phyloP scores from a whole-genome alignment of 1,284 basidiomycete species.

The Cryptococcus wingfieldii region DNA sequence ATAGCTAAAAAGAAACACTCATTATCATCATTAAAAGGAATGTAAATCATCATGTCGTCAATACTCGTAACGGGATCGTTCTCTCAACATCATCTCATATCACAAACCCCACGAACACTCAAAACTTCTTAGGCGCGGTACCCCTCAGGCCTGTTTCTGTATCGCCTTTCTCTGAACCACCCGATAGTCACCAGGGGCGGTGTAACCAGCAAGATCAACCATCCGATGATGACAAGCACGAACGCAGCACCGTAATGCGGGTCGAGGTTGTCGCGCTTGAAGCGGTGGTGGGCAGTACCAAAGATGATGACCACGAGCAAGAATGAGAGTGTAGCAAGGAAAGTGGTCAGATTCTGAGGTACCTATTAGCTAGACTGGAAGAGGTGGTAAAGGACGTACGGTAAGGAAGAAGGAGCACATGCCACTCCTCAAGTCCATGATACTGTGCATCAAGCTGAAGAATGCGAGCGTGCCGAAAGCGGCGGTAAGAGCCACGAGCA shows the following conservation, averaged over 20 bases:
- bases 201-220: conserved; percentile 18
- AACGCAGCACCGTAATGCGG: conserved; percentile 31
- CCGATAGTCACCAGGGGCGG: conserved; percentile 29
- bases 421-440: conserved; percentile 21
- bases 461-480: conserved; percentile 30
- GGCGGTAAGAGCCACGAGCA: conserved; percentile 39
- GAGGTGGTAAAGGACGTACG: conserved; percentile 16
- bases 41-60: not conserved
- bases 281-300: conserved; percentile 30
- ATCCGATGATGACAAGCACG: conserved; percentile 30
- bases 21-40: conserved; percentile 5
- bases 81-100: too few relatives aligned
- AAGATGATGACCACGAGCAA: conserved; percentile 33
- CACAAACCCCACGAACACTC: too few relatives aligned
- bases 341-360: conserved; percentile 23
- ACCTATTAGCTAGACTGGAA: too few relatives aligned
- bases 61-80: too few relatives aligned
- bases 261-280: conserved; percentile 18
- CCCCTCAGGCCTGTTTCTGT: conserved; percentile 6
- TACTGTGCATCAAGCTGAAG: conserved; percentile 22
- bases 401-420: conserved; percentile 23
- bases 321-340: conserved; percentile 32
- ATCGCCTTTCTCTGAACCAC: conserved; percentile 25
- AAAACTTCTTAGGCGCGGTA: too few relatives aligned
- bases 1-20: conserved; percentile 8